phyloP scores from a whole-genome alignment of 1,284 basidiomycete species.

The Ustilago nuda region DNA sequence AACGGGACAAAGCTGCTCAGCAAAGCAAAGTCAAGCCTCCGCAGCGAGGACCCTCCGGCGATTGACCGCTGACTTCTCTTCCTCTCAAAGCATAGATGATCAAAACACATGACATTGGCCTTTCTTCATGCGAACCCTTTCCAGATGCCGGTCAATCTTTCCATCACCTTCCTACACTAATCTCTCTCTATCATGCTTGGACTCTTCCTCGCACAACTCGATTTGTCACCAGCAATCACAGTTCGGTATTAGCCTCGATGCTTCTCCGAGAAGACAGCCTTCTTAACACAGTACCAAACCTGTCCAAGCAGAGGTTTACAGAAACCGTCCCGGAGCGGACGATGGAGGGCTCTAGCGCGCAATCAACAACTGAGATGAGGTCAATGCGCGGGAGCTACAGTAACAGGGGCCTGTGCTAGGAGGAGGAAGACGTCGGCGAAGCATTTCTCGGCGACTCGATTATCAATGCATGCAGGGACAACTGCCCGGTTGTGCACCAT shows the following conservation, averaged over 20 bases:
- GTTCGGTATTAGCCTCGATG: neutral
- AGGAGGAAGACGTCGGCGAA: slow-evolving; percentile 25
- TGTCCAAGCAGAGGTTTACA: too few species aligned
- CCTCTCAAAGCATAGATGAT: neutral
- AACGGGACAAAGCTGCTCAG: slow-evolving; percentile 6
- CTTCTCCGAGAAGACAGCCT: neutral
- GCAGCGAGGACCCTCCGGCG: neutral
- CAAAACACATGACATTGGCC: slow-evolving; percentile 46
- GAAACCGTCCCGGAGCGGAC: too few species aligned
- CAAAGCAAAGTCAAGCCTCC: neutral
- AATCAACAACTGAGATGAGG: slow-evolving; percentile 1
- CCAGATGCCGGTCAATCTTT: slow-evolving; percentile 23
- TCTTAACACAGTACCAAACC: too few species aligned
- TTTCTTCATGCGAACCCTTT: slow-evolving; percentile 16
- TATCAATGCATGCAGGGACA: slow-evolving; percentile 22
- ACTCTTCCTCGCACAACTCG: neutral
- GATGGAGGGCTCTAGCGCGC: too few species aligned
- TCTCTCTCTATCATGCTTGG: neutral
- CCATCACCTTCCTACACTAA: neutral
- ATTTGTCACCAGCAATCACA: neutral
- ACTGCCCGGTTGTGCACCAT: slow-evolving; percentile 10
- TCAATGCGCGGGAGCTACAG: slow-evolving; percentile 4
- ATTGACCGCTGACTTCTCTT: slow-evolving; percentile 3
- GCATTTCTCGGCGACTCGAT: slow-evolving; percentile 48
- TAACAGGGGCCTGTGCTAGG: slow-evolving; percentile 3